Conservation (phyloP, 2,329 filamentous ascomycete genomes). For the Penicillium crustosum region DNA sequence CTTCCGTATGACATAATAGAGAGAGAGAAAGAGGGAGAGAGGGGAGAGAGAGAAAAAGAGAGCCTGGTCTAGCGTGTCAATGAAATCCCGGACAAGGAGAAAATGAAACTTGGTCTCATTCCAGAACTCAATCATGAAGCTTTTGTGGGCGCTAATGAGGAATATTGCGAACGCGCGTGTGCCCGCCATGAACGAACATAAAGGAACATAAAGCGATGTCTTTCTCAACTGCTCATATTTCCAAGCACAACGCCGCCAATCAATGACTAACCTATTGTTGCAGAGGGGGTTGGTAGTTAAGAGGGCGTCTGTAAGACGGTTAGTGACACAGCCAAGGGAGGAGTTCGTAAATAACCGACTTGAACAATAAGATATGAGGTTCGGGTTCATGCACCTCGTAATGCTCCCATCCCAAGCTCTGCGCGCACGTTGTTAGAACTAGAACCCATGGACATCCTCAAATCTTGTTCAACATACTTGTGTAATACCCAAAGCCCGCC, state of each 20-base stretch:
- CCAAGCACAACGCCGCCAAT: constrained; percentile 14
- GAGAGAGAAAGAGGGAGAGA: no score
- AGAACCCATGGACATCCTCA: not conserved
- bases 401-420: constrained; percentile 99
- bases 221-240: constrained; percentile 8
- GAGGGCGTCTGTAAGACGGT: constrained; percentile 62
- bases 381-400: constrained; percentile 99
- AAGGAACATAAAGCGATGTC: constrained; percentile 5
- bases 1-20: not conserved
- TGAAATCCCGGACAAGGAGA: constrained; percentile 10
- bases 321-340: constrained; percentile 21
- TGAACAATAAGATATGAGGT: constrained; percentile 97
- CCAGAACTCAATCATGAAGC: constrained; percentile 29
- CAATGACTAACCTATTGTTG: constrained; percentile 33
- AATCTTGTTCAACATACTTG: constrained; percentile 62
- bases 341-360: constrained; percentile 62
- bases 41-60: not conserved
- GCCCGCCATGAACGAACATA: constrained; percentile 15
- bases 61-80: constrained; percentile 14
- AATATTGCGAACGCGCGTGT: constrained; percentile 18
- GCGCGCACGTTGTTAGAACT: constrained; percentile 13
- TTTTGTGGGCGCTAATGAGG: constrained; percentile 26
- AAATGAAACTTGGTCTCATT: constrained; percentile 29
- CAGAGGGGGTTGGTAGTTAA: constrained; percentile 75
- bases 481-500: constrained; percentile 94